These are phyloP conservation scores for Talaromyces amestolkiae DNA, from an alignment of 2,329 filamentous ascomycete species.

Conservation along the genomic window DNA sequence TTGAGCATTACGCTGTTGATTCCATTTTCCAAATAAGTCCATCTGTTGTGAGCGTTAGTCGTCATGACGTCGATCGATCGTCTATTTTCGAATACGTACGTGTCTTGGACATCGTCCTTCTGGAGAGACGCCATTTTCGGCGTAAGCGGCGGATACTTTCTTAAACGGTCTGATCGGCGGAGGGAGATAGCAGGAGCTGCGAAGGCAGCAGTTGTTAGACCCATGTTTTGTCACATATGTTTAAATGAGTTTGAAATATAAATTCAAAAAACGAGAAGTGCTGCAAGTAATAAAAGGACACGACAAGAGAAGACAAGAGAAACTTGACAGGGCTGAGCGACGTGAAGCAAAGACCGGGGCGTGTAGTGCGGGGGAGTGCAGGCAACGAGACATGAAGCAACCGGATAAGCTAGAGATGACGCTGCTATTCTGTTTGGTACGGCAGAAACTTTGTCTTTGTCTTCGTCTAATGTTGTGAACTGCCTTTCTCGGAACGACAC, in stretches of 20 bases:
- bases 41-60: constrained; percentile 54
- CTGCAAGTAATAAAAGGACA: background rate
- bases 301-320: background rate
- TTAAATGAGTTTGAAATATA: background rate
- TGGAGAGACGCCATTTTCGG: constrained; percentile 44
- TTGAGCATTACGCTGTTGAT: constrained; percentile 93
- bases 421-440: constrained; percentile 10
- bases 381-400: constrained; percentile 9
- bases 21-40: constrained; percentile 82
- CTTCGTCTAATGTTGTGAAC: background rate
- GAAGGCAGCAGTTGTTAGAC: constrained; percentile 16
- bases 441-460: background rate
- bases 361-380: constrained; percentile 2
- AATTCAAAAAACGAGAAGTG: background rate
- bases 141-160: constrained; percentile 28
- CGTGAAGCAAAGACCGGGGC: background rate
- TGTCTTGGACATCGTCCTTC: constrained; percentile 60
- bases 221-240: constrained; percentile 8
- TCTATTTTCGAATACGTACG: constrained; percentile 47
- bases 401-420: constrained; percentile 9
- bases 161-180: constrained; percentile 19
- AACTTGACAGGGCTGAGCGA: background rate
- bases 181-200: constrained; percentile 16
- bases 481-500: background rate
- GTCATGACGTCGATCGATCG: background rate